Base-by-base conservation (phyloP, 495 filamentous ascomycete genomes). In the Penicillium flavigenum region DNA sequence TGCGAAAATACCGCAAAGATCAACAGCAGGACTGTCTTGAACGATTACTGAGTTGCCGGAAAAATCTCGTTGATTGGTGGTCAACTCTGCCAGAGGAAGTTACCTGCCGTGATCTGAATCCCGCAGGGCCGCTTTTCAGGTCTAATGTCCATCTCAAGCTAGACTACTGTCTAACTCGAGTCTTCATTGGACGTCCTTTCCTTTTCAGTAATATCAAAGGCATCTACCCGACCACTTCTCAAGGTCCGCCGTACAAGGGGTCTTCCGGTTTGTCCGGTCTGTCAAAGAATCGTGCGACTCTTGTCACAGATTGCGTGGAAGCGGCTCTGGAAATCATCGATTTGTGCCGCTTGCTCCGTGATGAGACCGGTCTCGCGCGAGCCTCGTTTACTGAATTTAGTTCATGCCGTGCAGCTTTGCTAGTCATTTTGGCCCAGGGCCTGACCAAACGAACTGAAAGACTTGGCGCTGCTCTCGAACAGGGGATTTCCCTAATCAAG, bases 311-410 rank as follows among this genome's bases (percentile, higher is more conserved):
- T 45, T 79, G 76, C 41, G 72, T 80, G 9, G 75, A 79, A 52
- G 77, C 77, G 8, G 79, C 79, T n/a, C 54, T 80, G 3, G 76
- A 79, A 59, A 76, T 78, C 4, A 73, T 81, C 19, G 72, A 80
- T 39, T 62, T 80, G 9, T 79, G 76, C 56, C 75, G 72, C 20
- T 66, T 78, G 3, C 72, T 81, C 20, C 72, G 76, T 17, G 76
- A 81, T 41, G 75, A 77, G 44, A 69, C 71, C 4, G 79, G 79
- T 11, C 75, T 81, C 38, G 79, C 79, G 14, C 75, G 77, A 36
- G 77, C 79, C 5, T 79, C 76, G 0, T 81, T 80, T 56, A 79
- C 76, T 0, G 79, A 81, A 44, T 81, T 80, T 57, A 81, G 76
- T 47, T 79, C 76, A 2, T 80, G 77, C 47, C 76, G 79, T 45